Conservation (phyloP, 2,329 filamentous ascomycete species). For the Hymenoscyphus occultus region DNA sequence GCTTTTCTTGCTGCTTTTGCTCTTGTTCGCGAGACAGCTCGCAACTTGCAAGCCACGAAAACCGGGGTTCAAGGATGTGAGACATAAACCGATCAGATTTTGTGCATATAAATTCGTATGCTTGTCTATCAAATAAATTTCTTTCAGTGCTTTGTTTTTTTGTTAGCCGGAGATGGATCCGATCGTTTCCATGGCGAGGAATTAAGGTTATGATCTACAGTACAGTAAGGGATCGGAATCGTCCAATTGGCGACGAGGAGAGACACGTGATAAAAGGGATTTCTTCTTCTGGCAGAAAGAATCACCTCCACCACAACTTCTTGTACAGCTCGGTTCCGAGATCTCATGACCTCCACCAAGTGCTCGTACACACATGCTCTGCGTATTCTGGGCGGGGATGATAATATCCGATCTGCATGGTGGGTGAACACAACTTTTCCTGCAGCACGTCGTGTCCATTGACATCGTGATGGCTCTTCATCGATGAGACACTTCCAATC, state of each 20-base stretch:
- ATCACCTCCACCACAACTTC: background rate
- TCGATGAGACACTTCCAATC: conserved; percentile 9
- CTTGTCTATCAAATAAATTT: background rate
- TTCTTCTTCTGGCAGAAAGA: background rate
- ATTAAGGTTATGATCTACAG: background rate
- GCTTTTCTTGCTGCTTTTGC: too few relatives aligned
- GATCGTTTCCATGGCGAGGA: background rate
- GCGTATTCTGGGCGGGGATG: background rate
- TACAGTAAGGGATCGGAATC: background rate
- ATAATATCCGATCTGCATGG: conserved; percentile 2
- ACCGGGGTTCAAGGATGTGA: background rate
- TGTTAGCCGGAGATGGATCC: background rate
- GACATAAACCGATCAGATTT: background rate
- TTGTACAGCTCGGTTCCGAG: background rate
- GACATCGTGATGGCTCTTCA: background rate
- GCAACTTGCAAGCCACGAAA: background rate
- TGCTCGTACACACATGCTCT: background rate
- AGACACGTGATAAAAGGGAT: background rate
- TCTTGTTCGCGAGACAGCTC: too few relatives aligned
- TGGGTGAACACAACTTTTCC: conserved; percentile 1
- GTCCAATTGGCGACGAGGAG: background rate
- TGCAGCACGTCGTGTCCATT: conserved; percentile 2
- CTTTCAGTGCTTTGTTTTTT: background rate
- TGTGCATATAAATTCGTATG: background rate
- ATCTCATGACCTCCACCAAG: conserved; percentile 1